phyloP scores from a whole-genome alignment of 768 basidiomycete species.

The Heimioporus sp. region DNA sequence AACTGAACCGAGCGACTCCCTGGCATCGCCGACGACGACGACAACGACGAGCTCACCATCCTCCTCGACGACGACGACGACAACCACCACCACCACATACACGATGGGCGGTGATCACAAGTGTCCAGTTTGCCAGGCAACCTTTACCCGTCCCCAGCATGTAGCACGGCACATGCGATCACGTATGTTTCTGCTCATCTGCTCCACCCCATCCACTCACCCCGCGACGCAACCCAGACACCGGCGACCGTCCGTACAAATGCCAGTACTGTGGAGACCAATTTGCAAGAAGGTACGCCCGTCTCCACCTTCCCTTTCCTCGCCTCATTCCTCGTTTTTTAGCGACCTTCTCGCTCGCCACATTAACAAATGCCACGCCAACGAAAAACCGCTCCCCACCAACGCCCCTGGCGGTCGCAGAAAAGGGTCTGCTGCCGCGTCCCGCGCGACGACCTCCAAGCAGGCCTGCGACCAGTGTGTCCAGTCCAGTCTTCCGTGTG shows the following conservation, averaged over 20 bases:
- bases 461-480: slow-evolving; percentile 88
- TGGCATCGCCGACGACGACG: slow-evolving; percentile 14
- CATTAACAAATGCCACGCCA: slow-evolving; percentile 84
- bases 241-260: slow-evolving; percentile 87
- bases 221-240: slow-evolving; percentile 48
- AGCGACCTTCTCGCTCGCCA: slow-evolving; percentile 86
- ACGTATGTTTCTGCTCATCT: slow-evolving; percentile 51
- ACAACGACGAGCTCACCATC: slow-evolving; percentile 2
- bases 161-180: slow-evolving; percentile 90
- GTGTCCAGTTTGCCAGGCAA: slow-evolving; percentile 84
- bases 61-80: neutral
- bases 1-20: slow-evolving; percentile 21
- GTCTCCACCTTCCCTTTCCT: slow-evolving; percentile 4
- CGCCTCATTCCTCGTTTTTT: slow-evolving; percentile 1
- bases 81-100: neutral
- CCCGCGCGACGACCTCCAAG: slow-evolving; percentile 75
- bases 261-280: slow-evolving; percentile 88
- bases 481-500: slow-evolving; percentile 69
- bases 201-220: slow-evolving; percentile 21
- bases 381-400: slow-evolving; percentile 53
- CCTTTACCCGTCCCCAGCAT: slow-evolving; percentile 88
- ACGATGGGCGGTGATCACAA: slow-evolving; percentile 80
- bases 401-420: slow-evolving; percentile 43
- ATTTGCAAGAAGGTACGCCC: slow-evolving; percentile 73
- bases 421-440: slow-evolving; percentile 64